These are phyloP conservation scores for Onygena corvina DNA, from an alignment of 2,329 filamentous ascomycete species.

Conservation along the genomic window DNA sequence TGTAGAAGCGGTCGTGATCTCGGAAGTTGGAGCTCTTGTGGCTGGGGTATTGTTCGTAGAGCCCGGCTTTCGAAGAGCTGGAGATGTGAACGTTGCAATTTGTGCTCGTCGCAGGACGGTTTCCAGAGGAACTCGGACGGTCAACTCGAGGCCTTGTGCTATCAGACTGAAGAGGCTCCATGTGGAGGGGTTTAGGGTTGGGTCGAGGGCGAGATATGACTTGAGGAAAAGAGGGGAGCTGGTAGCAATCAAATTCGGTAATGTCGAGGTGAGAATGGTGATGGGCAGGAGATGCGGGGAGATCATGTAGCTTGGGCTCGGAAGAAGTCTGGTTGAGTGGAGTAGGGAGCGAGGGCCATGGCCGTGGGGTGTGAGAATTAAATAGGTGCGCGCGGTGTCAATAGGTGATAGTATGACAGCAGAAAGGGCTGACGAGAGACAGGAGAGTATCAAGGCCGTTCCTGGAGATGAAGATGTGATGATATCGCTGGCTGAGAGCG, in stretches of 20 bases:
- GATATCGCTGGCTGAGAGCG: conserved; percentile 54
- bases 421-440: conserved; percentile 54
- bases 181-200: conserved; percentile 63
- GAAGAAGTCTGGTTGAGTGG: conserved; percentile 62
- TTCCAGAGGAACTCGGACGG: conserved; percentile 79
- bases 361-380: conserved; percentile 73
- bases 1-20: neutral
- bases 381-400: conserved; percentile 73
- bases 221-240: conserved; percentile 77
- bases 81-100: conserved; percentile 54
- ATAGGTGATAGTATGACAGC: conserved; percentile 74
- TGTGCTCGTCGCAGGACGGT: conserved; percentile 84
- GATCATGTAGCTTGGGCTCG: conserved; percentile 57
- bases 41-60: conserved; percentile 16
- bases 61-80: conserved; percentile 35
- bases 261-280: conserved; percentile 73
- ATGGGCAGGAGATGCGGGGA: conserved; percentile 60
- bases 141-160: conserved; percentile 65
- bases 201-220: conserved; percentile 72
- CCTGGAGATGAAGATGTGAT: conserved; percentile 71
- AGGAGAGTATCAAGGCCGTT: conserved; percentile 63
- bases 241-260: conserved; percentile 71
- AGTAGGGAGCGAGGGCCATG: conserved; percentile 65
- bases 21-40: conserved; percentile 10
- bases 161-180: conserved; percentile 77